A percentile compares a stretch with the other conserved stretches of the same genome.
Conservation (phyloP, 805 yeast species). For the Schizosaccharomyces octosporus region DNA sequence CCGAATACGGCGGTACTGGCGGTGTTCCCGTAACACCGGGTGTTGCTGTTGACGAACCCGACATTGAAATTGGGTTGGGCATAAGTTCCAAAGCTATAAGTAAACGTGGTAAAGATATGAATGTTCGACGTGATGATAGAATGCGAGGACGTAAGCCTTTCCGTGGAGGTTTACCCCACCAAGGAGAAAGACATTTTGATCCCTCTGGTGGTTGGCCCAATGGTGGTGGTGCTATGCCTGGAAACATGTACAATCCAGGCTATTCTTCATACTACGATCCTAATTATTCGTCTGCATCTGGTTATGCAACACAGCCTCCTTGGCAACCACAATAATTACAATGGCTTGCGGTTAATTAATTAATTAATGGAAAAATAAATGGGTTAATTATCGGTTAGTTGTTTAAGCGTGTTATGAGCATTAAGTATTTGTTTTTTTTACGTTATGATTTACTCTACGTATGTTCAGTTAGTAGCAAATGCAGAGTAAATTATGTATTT, state of each 20-base stretch:
- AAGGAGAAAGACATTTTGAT: not conserved
- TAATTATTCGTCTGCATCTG: not conserved
- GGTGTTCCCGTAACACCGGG: slow-evolving; percentile 62
- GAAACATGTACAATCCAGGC: not conserved
- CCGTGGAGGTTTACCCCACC: not conserved
- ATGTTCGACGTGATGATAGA: not conserved
- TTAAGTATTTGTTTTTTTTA: too few species aligned
- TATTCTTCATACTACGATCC: not conserved
- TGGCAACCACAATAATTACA: not conserved
- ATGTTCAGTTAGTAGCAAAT: too few species aligned
- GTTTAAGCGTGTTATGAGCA: too few species aligned
- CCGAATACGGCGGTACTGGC: slow-evolving; percentile 95
- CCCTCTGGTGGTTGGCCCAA: not conserved
- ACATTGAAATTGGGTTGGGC: slow-evolving; percentile 87
- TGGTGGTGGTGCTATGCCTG: not conserved
- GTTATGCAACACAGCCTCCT: not conserved
- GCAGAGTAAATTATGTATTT: too few species aligned
- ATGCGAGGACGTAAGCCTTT: not conserved
- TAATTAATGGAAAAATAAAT: not conserved
- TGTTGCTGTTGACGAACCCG: slow-evolving; percentile 83
- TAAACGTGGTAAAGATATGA: slow-evolving; percentile 20
- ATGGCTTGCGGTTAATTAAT: not conserved
- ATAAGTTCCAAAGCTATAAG: slow-evolving; percentile 79
- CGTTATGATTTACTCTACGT: too few species aligned
- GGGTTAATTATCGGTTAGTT: too few species aligned